Conservation (phyloP, 257 asterid species). For the Catharanthus roseus region DNA sequence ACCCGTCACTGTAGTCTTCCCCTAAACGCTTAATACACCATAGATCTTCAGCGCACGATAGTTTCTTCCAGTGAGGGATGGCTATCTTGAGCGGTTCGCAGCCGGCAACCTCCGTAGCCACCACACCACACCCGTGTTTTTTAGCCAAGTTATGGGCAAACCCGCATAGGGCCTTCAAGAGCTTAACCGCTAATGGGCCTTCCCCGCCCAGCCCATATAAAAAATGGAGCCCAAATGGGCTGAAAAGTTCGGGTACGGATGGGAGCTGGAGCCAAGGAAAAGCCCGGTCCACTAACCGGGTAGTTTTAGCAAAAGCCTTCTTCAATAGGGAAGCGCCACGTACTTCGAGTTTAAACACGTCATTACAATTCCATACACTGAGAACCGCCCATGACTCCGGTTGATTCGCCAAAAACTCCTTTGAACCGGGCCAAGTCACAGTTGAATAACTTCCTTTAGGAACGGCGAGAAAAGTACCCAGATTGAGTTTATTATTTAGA, state of each 20-base stretch:
- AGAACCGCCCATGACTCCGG: conserved; percentile 88
- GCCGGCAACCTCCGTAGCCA: conserved; percentile 78
- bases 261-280: conserved; percentile 64
- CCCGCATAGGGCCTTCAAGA: conserved; percentile 37
- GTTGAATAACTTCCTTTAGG: conserved; percentile 29
- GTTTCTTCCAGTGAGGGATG: conserved; percentile 74
- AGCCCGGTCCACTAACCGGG: conserved; percentile 75
- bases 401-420: conserved; percentile 35
- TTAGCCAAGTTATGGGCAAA: conserved; percentile 66
- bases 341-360: conserved; percentile 67
- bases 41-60: conserved; percentile 80
- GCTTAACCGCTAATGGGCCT: conserved; percentile 47
- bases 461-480: conserved; percentile 71
- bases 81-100: conserved; percentile 61
- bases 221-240: conserved; percentile 82
- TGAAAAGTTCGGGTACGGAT: conserved; percentile 67
- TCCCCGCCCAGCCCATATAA: conserved; percentile 87
- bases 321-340: conserved; percentile 73
- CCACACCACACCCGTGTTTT: conserved; percentile 64
- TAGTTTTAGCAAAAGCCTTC: conserved; percentile 38
- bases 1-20: conserved; percentile 69
- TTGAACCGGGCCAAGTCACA: conserved; percentile 55
- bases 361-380: conserved; percentile 81
- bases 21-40: conserved; percentile 86
- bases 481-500: conserved; percentile 40